Evolutionary conservation across 108 stramenopile genomes (phyloP).

Genomic region (Bacterosira constricta): DNA sequence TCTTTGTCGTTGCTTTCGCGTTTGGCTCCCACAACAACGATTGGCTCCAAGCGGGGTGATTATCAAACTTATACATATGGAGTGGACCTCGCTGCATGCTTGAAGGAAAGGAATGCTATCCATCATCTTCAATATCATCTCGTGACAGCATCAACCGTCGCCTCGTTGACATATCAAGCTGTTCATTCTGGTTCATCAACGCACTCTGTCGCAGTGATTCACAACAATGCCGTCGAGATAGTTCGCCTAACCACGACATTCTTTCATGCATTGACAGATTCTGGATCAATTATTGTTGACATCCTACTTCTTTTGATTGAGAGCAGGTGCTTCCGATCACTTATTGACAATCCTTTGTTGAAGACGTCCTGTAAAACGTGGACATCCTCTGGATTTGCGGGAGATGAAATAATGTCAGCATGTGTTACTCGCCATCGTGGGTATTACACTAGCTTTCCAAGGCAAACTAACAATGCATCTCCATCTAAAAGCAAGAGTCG

Average conservation of each 20-base stretch:
- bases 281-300: slow-evolving; percentile 26
- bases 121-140: slow-evolving; percentile 20
- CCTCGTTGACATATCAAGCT: slow-evolving; percentile 38
- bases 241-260: slow-evolving; percentile 22
- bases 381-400: neutral
- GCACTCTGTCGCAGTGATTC: slow-evolving; percentile 14
- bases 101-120: slow-evolving; percentile 37
- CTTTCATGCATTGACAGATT: slow-evolving; percentile 28
- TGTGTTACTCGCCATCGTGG: slow-evolving; percentile 30
- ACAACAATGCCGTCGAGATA: slow-evolving; percentile 32
- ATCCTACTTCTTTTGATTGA: slow-evolving; percentile 28
- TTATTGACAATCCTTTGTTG: slow-evolving; percentile 38
- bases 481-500: neutral
- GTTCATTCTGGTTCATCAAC: slow-evolving; percentile 22
- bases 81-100: slow-evolving; percentile 35
- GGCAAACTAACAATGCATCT: neutral
- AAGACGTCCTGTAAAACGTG: slow-evolving; percentile 20
- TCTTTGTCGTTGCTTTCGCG: slow-evolving; percentile 17
- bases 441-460: slow-evolving; percentile 4
- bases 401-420: neutral
- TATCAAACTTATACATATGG: slow-evolving; percentile 19
- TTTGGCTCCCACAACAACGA: slow-evolving; percentile 22
- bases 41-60: neutral
- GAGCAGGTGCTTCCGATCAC: slow-evolving; percentile 22
- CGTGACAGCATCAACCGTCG: slow-evolving; percentile 23